phyloP scores from a whole-genome alignment of 176 grass and related monocot species.

The Poa pratensis region DNA sequence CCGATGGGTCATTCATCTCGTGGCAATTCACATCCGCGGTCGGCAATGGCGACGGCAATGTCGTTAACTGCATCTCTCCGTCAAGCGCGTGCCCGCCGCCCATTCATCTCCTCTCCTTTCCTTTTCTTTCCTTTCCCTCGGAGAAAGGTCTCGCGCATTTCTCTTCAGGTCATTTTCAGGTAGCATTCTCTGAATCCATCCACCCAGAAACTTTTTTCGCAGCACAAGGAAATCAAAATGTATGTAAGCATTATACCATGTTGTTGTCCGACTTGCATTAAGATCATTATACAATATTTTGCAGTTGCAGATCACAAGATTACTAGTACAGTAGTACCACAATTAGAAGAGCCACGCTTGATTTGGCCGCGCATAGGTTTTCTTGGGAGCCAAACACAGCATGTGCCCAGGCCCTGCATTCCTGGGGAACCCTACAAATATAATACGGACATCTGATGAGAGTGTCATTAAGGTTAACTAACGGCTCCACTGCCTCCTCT shows the following conservation, averaged over 20 bases:
- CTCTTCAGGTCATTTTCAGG: slow-evolving; percentile 31
- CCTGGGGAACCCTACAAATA: not conserved
- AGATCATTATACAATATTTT: not conserved
- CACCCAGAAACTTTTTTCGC: not conserved
- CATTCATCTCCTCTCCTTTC: not conserved
- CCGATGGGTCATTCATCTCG: slow-evolving; percentile 25
- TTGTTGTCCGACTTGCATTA: not conserved
- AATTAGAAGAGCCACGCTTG: not conserved
- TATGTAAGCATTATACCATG: not conserved
- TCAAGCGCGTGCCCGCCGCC: slow-evolving; percentile 11
- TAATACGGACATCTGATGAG: not conserved
- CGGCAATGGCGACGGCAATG: slow-evolving; percentile 28
- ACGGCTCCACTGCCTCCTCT: slow-evolving; percentile 35
- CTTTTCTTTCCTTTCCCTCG: not conserved
- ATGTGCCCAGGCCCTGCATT: slow-evolving; percentile 48
- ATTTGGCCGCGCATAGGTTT: slow-evolving; percentile 25
- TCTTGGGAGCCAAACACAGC: slow-evolving; percentile 7
- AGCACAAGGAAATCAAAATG: not conserved
- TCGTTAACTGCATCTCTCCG: not conserved
- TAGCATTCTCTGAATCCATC: not conserved
- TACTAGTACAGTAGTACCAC: not conserved
- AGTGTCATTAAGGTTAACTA: slow-evolving; percentile 30
- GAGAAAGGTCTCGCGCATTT: slow-evolving; percentile 33
- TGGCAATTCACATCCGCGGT: slow-evolving; percentile 17
- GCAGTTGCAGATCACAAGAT: slow-evolving; percentile 10